Base-by-base conservation (phyloP, 1,284 basidiomycete species). In the Leccinum variabile region DNA sequence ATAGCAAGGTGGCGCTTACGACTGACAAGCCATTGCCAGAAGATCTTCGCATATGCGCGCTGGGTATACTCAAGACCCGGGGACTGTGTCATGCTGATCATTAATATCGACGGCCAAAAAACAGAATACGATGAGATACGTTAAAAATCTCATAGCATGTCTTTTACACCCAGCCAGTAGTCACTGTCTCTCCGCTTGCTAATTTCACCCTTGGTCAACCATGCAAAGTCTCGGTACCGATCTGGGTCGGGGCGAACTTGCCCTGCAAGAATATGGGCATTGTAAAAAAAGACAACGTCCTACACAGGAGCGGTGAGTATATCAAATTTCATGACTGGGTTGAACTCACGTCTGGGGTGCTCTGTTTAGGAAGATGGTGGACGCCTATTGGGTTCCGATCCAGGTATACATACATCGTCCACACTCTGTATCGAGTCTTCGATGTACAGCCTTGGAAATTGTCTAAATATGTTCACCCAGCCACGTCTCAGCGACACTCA, bases 201-300 rank as follows among this genome's bases (percentile, higher is more conserved):
- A 58, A 95, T 88, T 80, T 96, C 94, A 74, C 94, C 85, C 77
- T 94, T 93, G 61, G 93, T 95, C 65, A 95, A 80, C 94, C 94
- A 96, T 22, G 91, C 92, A 78, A 93, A 95, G 69, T 93, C 91
- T 57, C 81, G 79, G 61, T 90, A 79, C 59, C 76, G 75, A 66
- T 82, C 78, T 39, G 78, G 75, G 59, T 84, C 76, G 22, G 86
- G 86, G 37, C 77, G 79, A 28, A 84, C 85, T 74, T 93, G 91
- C 13, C 92, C 92, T 4, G 90, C 85, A 72, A 94, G 82, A 59
- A 94, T 90, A 69, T 93, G 91, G 28, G 84, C 90, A 74, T 94
- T 94, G 79, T 87, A 90, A 79, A 94, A 92, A 76, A 94, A 94
- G 18, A 82, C 77, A 30, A 81, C 75, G 60, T 77, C 74, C 84